Conservation (phyloP, 306 rosid species). For the Abrus pulchellus region DNA sequence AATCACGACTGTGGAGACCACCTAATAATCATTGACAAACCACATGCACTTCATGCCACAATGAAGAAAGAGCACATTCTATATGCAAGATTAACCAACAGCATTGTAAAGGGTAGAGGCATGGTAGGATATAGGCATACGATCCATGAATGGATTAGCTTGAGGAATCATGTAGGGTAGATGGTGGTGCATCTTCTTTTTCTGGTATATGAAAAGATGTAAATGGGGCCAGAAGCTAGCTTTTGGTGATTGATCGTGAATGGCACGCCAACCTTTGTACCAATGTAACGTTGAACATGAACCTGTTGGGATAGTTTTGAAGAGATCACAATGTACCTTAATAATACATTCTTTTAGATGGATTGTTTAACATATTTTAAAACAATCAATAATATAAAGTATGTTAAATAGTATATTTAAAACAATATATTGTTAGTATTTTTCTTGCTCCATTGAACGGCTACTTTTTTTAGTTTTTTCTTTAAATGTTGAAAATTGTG, state of each 20-base stretch:
- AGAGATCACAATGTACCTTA: background rate
- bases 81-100: conserved; percentile 4
- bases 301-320: conserved; percentile 18
- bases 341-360: too few relatives aligned
- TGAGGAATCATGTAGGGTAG: background rate
- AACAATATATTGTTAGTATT: too few relatives aligned
- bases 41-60: conserved; percentile 13
- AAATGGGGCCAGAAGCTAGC: conserved; percentile 32
- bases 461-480: too few relatives aligned
- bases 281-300: background rate
- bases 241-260: conserved; percentile 37
- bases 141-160: background rate
- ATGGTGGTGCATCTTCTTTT: conserved; percentile 1
- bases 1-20: conserved; percentile 10
- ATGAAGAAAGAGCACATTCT: background rate
- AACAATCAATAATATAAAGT: too few relatives aligned
- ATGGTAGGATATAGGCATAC: background rate
- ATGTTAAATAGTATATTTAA: too few relatives aligned
- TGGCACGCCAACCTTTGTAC: conserved; percentile 15
- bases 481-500: background rate
- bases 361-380: too few relatives aligned
- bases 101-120: background rate
- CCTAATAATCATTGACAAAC: conserved; percentile 2
- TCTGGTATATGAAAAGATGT: background rate
- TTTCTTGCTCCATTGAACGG: too few relatives aligned